These are phyloP conservation scores for Polyporus arcularius DNA, from an alignment of 768 basidiomycete species.

Conservation along the genomic window DNA sequence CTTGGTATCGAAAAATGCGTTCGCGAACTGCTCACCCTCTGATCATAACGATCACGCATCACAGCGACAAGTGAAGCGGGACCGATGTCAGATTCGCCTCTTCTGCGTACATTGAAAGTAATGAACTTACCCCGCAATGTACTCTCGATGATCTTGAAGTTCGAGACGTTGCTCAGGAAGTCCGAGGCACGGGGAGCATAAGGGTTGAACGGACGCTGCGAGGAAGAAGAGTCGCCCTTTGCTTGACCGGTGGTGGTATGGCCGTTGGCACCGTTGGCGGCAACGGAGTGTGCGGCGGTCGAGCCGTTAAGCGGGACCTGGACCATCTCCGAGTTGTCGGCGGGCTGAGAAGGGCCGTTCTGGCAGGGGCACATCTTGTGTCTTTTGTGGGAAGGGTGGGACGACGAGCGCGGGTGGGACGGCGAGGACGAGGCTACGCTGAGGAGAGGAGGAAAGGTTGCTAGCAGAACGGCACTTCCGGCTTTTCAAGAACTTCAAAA, in stretches of 20 bases:
- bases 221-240: conserved; percentile 34
- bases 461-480: not conserved
- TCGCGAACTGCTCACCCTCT: conserved; percentile 99
- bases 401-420: not conserved
- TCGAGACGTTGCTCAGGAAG: conserved; percentile 89
- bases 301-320: conserved; percentile 57
- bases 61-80: not conserved
- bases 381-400: not conserved
- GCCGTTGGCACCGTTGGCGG: conserved; percentile 15
- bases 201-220: conserved; percentile 59
- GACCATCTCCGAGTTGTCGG: conserved; percentile 67
- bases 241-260: conserved; percentile 36
- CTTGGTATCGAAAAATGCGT: conserved; percentile 99
- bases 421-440: not conserved
- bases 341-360: conserved; percentile 49
- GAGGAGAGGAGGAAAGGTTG: conserved; percentile 11
- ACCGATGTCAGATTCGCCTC: not conserved
- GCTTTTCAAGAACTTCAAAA: conserved; percentile 18
- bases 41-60: conserved; percentile 15
- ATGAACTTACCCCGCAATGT: conserved; percentile 80
- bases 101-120: conserved; percentile 1
- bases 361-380: conserved; percentile 62
- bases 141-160: conserved; percentile 96
- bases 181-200: conserved; percentile 92
- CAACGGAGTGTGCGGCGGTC: conserved; percentile 28